A percentile compares a stretch with the other conserved stretches of the same genome.
Evolutionary conservation across 495 filamentous ascomycete genomes (phyloP).

Genomic region (Choiromyces venosus): DNA sequence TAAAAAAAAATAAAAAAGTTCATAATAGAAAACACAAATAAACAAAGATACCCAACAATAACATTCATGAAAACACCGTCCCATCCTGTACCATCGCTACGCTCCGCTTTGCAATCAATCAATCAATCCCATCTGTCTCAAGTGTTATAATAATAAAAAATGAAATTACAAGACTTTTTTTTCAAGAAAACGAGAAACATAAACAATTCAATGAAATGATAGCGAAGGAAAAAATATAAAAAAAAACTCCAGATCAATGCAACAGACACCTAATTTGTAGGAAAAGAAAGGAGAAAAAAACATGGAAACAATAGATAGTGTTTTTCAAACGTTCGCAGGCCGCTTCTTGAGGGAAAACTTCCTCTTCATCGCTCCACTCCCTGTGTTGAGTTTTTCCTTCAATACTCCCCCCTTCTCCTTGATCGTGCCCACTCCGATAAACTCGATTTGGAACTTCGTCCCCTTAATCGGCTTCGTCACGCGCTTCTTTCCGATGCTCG

Average conservation of each 20-base stretch:
- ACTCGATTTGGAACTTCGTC: conserved; percentile 36
- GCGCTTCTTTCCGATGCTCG: conserved; percentile 13
- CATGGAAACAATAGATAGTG: neutral
- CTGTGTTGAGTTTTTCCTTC: conserved; percentile 20
- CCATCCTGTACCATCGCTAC: neutral
- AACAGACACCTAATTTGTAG: conserved; percentile 5
- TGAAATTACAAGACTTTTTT: neutral
- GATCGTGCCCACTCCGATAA: conserved; percentile 32
- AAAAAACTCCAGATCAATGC: conserved; percentile 6
- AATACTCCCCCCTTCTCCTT: conserved; percentile 32
- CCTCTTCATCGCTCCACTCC: conserved; percentile 2
- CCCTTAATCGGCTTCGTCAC: conserved; percentile 32
- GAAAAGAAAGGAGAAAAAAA: neutral
- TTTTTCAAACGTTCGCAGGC: neutral
- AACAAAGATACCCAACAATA: neutral
- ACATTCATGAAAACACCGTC: neutral
- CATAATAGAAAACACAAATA: neutral
- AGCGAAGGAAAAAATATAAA: neutral
- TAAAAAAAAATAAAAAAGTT: neutral
- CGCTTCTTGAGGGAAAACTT: neutral
- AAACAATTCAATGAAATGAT: conserved; percentile 3
- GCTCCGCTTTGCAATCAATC: neutral
- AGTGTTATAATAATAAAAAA: conserved; percentile 3
- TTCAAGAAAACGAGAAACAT: neutral
- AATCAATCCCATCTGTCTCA: neutral